Percentiles rank a stretch among this genome's conserved stretches.
phyloP scores from a whole-genome alignment of 345 rosid species.

The Tarenaya hassleriana region DNA sequence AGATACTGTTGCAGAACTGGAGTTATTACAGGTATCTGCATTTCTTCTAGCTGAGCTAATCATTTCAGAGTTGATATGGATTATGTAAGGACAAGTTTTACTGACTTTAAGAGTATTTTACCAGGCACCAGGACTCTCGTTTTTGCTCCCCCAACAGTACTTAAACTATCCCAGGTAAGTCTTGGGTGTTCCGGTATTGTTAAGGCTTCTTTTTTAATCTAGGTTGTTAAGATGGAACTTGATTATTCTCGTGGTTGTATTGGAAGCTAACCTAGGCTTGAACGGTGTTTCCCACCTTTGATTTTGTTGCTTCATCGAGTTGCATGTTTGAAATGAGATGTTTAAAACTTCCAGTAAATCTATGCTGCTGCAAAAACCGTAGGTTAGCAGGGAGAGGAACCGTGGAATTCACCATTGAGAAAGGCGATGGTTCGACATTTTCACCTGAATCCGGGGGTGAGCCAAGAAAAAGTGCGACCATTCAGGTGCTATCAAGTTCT shows the following conservation, averaged over 20 bases:
- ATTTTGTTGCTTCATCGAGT: neutral
- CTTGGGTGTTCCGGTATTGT: too few relatives aligned
- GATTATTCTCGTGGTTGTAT: neutral
- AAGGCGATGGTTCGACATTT: constrained; percentile 75
- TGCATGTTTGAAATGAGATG: constrained; percentile 2
- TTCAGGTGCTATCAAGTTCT: constrained; percentile 46
- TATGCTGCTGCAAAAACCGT: constrained; percentile 20
- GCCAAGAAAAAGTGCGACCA: constrained; percentile 53
- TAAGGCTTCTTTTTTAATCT: too few relatives aligned
- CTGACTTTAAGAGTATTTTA: constrained; percentile 24
- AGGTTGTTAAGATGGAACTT: neutral
- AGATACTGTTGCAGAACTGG: constrained; percentile 78
- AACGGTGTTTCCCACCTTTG: too few relatives aligned
- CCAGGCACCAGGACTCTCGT: constrained; percentile 95
- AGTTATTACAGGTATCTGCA: constrained; percentile 68
- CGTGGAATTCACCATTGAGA: constrained; percentile 73
- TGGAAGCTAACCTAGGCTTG: too few relatives aligned
- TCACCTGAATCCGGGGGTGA: constrained; percentile 77
- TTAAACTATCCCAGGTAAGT: constrained; percentile 77
- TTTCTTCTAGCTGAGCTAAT: neutral
- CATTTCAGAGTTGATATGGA: neutral
- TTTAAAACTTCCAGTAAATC: neutral
- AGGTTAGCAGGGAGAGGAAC: constrained; percentile 85
- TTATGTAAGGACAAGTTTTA: constrained; percentile 2
- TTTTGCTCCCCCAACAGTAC: constrained; percentile 83